These are phyloP conservation scores for Penicillium sp. DNA, from an alignment of 2,329 filamentous ascomycete genomes.

Conservation along the genomic window DNA sequence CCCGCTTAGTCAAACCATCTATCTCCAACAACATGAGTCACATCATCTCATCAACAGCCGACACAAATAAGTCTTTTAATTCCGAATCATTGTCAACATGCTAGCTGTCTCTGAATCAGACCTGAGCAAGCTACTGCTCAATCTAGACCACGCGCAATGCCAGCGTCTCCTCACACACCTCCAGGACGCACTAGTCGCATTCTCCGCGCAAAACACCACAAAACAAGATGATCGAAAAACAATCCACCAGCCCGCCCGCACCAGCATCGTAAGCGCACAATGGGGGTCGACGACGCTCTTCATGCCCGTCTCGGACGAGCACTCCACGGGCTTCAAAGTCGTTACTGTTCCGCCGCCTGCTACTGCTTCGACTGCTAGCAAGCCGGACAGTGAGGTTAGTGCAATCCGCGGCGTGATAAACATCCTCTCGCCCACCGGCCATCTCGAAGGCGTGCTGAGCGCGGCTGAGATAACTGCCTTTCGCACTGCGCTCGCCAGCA, in stretches of 20 bases:
- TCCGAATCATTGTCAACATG: slow-evolving; percentile 19
- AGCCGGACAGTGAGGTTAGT: slow-evolving; percentile 16
- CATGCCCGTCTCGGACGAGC: slow-evolving; percentile 66
- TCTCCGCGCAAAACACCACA: slow-evolving; percentile 19
- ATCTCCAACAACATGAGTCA: too few relatives aligned
- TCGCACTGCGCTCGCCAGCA: slow-evolving; percentile 69
- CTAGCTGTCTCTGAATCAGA: slow-evolving; percentile 32
- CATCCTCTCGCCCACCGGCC: slow-evolving; percentile 61
- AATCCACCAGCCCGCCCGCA: slow-evolving; percentile 44
- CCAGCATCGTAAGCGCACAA: slow-evolving; percentile 35
- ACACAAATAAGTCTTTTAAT: too few relatives aligned
- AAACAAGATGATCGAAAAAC: slow-evolving; percentile 16
- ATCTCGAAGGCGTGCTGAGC: slow-evolving; percentile 65
- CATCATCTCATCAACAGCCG: too few relatives aligned
- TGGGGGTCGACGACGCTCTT: slow-evolving; percentile 59
- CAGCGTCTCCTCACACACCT: slow-evolving; percentile 34
- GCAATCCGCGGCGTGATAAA: slow-evolving; percentile 64
- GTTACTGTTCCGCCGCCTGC: slow-evolving; percentile 55
- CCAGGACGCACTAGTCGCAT: slow-evolving; percentile 30
- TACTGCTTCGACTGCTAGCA: not conserved
- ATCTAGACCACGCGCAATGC: slow-evolving; percentile 29
- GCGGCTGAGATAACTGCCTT: slow-evolving; percentile 74
- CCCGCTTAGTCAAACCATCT: too few relatives aligned
- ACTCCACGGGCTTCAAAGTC: slow-evolving; percentile 67
- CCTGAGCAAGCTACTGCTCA: slow-evolving; percentile 31